Base-by-base conservation (phyloP, 1,284 basidiomycete species). In the Cerioporus squamosus region DNA sequence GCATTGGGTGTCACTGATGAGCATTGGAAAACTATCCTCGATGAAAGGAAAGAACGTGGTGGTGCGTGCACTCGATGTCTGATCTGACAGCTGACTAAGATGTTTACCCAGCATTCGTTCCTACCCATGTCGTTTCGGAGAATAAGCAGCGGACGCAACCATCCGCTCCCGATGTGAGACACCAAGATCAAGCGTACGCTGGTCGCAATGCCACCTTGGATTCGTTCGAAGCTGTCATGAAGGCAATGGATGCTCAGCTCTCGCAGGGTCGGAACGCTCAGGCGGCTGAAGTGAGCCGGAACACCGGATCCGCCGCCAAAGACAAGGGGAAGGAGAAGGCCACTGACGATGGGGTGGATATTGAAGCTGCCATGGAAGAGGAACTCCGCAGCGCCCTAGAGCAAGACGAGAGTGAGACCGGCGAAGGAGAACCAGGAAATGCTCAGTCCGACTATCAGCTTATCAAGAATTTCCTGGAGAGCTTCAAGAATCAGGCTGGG, bases 401-500 rank as follows among this genome's bases (percentile, higher is more conserved):
- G 59, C 79, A 72, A n/a, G 77, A 81, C 15, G 79, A 78, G 17
- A 83, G 82, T 14, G 81, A 81, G 14, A 83, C 33, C 9, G 33
- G 80, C 7, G 82, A 82, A 39, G 83, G 81, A 8, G 78, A 75
- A 14, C 81, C 77, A 1, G 75, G 69, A 12, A 81, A 83, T 47
- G 77, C 76, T 38, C 71, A 77, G 39, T 79, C 85, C 67, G 93
- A 98, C 72, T 96, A 95, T 73, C 88, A 87, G 65, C 76, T 98
- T 67, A 96, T 98, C 79, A 95, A 93, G 74, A 95, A 97, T 74
- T 94, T 98, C 74, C 76, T 98, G 70, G 93, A 97, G 77, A 97
- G 94, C 72, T 97, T 93, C 79, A 93, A 92, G 71, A 89, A 87
- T 60, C 96, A 98, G 70, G 90, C 74, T 10, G 95, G 95, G 7